Percentiles rank a stretch among this genome's conserved stretches.
These are phyloP conservation scores for Fragaria ananassa DNA, from an alignment of 306 rosid species.

Conservation along the genomic window DNA sequence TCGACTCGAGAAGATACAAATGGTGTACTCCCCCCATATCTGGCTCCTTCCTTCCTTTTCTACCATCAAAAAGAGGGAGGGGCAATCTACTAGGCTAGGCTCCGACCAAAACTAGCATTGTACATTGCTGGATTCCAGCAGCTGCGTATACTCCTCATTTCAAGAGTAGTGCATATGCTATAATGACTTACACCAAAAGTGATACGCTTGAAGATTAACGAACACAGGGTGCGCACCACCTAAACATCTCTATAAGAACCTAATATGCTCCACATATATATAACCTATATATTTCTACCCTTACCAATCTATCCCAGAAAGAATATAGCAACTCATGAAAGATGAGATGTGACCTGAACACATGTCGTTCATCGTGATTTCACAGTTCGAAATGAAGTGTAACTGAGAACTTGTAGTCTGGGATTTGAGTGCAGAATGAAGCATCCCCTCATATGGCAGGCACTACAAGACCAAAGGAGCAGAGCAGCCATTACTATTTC, in stretches of 20 bases:
- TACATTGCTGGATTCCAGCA: constrained; percentile 48
- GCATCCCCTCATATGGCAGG: constrained; percentile 24
- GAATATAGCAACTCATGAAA: constrained; percentile 40
- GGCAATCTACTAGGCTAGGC: constrained; percentile 14
- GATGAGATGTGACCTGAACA: constrained; percentile 32
- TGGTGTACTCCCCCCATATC: constrained; percentile 9
- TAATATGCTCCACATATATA: constrained; percentile 47
- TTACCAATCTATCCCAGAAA: constrained; percentile 28
- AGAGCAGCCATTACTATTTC: constrained; percentile 23
- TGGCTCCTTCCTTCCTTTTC: constrained; percentile 28
- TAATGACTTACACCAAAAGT: constrained; percentile 35
- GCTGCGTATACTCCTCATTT: constrained; percentile 33
- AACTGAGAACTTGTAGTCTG: constrained; percentile 23
- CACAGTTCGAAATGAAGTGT: constrained; percentile 26
- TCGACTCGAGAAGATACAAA: constrained; percentile 17
- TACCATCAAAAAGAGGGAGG: constrained; percentile 12
- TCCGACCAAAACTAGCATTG: constrained; percentile 38
- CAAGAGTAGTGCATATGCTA: constrained; percentile 57
- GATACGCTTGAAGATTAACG: constrained; percentile 30
- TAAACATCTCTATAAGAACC: constrained; percentile 44
- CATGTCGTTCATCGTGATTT: constrained; percentile 18
- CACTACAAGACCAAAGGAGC: constrained; percentile 24
- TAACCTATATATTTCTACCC: constrained; percentile 44
- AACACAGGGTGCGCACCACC: constrained; percentile 33
- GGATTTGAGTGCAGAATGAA: constrained; percentile 22